Conservation (phyloP, 139 green algal genomes). For the Haematococcus sp. region DNA sequence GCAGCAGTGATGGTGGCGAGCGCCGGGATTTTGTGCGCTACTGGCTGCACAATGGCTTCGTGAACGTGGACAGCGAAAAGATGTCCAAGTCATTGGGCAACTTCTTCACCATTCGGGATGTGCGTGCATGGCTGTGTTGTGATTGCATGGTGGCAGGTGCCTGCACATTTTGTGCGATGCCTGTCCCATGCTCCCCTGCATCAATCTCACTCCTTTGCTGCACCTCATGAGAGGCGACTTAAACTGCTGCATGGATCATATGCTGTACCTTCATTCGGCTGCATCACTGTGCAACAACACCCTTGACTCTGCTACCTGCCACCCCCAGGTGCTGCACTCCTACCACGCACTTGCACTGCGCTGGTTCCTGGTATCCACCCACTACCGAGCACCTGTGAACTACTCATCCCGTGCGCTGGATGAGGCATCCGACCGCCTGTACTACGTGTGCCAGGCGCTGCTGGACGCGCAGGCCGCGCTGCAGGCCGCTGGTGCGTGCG, state of each 20-base stretch:
- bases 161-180: conserved; percentile 1
- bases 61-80: conserved; percentile 95
- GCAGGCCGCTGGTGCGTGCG: conserved; percentile 17
- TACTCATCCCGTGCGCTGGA: conserved; percentile 85
- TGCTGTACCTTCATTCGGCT: too few species aligned
- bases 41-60: conserved; percentile 97
- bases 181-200: too few species aligned
- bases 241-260: too few species aligned
- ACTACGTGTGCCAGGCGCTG: conserved; percentile 89
- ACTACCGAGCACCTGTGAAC: conserved; percentile 93
- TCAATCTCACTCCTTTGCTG: too few species aligned
- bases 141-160: not conserved
- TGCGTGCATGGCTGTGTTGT: conserved; percentile 7
- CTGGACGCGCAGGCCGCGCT: conserved; percentile 37
- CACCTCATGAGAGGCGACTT: too few species aligned
- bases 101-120: conserved; percentile 95
- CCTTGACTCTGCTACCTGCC: not conserved
- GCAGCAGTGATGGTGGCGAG: not conserved
- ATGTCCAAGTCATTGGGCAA: conserved; percentile 98
- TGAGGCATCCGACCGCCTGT: conserved; percentile 77
- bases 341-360: conserved; percentile 88
- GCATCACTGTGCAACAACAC: not conserved
- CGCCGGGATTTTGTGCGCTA: conserved; percentile 83
- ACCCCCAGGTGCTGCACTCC: conserved; percentile 60
- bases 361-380: conserved; percentile 89